Evolutionary conservation across 2,329 filamentous ascomycete genomes (phyloP).

Genomic region (Epichloe brachyelytri): DNA sequence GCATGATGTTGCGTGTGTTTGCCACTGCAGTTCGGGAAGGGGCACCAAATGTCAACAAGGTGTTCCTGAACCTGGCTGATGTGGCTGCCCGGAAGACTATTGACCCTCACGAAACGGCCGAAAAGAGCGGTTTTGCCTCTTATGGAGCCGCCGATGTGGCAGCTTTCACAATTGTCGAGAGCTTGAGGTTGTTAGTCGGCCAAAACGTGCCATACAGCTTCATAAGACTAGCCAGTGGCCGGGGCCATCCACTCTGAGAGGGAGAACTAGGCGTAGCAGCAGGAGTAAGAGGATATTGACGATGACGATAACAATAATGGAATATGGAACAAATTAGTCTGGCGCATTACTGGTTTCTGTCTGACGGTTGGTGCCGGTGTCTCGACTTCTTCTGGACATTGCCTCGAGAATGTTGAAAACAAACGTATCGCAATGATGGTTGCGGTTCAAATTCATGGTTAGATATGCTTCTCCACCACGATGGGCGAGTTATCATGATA

Average conservation of each 20-base stretch:
- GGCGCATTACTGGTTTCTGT: too few relatives aligned
- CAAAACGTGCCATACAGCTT: conserved; percentile 85
- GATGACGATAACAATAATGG: conserved; percentile 18
- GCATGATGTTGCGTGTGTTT: conserved; percentile 64
- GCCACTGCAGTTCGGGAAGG: conserved; percentile 26
- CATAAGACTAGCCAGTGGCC: conserved; percentile 56
- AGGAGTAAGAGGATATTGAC: neutral
- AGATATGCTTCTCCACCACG: too few relatives aligned
- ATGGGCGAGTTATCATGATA: too few relatives aligned
- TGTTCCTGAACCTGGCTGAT: conserved; percentile 70
- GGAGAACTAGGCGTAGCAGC: too few relatives aligned
- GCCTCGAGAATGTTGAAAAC: too few relatives aligned
- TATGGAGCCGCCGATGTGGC: conserved; percentile 71
- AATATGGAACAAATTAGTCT: too few relatives aligned
- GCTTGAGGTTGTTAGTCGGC: conserved; percentile 61
- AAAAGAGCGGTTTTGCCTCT: conserved; percentile 63
- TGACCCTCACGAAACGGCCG: conserved; percentile 57
- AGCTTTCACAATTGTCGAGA: conserved; percentile 77
- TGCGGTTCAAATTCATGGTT: too few relatives aligned
- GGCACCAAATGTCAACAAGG: conserved; percentile 40
- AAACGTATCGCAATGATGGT: too few relatives aligned
- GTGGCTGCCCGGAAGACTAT: conserved; percentile 38
- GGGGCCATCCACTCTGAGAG: conserved; percentile 17
- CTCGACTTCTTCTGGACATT: too few relatives aligned
- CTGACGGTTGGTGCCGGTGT: too few relatives aligned